Conservation (phyloP, 176 grass and related monocot genomes). For the Melocanna baccifera region DNA sequence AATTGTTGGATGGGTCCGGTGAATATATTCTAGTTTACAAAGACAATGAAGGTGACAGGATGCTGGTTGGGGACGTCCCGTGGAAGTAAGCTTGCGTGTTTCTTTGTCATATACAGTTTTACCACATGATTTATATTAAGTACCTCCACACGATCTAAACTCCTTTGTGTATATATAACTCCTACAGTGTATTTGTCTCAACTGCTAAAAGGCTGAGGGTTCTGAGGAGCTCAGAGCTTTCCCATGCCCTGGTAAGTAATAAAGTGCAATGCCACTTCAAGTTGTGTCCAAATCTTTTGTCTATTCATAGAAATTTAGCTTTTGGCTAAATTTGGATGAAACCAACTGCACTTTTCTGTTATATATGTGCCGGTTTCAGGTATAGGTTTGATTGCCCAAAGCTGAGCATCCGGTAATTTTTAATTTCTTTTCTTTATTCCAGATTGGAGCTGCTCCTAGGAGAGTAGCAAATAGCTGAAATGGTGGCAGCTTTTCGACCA, state of each 20-base stretch:
- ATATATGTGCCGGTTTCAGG: neutral
- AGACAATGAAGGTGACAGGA: conserved; percentile 80
- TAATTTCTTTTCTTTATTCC: conserved; percentile 1
- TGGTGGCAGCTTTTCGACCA: neutral
- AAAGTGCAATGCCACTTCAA: conserved; percentile 1
- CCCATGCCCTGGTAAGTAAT: conserved; percentile 42
- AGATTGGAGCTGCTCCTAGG: conserved; percentile 29
- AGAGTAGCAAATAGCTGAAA: conserved; percentile 32
- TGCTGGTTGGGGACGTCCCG: conserved; percentile 77
- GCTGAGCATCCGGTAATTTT: neutral
- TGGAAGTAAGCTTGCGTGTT: conserved; percentile 75
- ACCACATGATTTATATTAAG: neutral
- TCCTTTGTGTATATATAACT: conserved; percentile 21
- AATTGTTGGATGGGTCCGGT: conserved; percentile 73
- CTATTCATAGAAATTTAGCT: neutral
- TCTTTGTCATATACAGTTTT: conserved; percentile 4
- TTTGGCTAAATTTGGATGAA: neutral
- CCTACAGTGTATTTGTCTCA: conserved; percentile 74
- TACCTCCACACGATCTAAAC: conserved; percentile 22
- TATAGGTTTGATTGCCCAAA: conserved; percentile 24
- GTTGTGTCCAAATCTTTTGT: conserved; percentile 8
- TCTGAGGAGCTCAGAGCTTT: conserved; percentile 83
- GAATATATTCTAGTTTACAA: conserved; percentile 93
- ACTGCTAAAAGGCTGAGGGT: conserved; percentile 84
- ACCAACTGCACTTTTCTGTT: neutral